These are phyloP conservation scores for Neoboletus subvelutipes DNA, from an alignment of 768 basidiomycete genomes.

Conservation along the genomic window DNA sequence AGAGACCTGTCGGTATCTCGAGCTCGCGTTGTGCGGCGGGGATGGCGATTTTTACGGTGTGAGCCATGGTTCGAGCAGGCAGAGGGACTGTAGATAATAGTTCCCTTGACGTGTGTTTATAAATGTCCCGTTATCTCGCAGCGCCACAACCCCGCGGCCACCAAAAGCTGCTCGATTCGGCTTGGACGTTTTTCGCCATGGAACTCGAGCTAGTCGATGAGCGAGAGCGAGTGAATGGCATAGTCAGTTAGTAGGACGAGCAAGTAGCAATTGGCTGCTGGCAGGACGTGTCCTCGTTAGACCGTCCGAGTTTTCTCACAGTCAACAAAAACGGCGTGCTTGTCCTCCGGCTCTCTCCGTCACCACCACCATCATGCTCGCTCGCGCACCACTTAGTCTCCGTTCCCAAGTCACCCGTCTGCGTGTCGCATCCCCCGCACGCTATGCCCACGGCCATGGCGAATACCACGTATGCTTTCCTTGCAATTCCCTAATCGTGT, in stretches of 20 bases:
- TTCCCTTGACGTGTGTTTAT: conserved; percentile 11
- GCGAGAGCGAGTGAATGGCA: background rate
- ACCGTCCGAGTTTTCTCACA: conserved; percentile 19
- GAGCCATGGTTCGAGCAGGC: conserved; percentile 43
- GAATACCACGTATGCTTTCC: conserved; percentile 48
- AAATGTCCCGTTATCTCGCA: conserved; percentile 6
- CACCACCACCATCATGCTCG: conserved; percentile 36
- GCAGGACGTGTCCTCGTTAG: background rate
- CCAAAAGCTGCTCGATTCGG: background rate
- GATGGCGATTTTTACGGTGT: conserved; percentile 40
- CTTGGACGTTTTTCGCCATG: background rate
- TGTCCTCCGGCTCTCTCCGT: conserved; percentile 16
- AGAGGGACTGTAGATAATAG: too few species aligned
- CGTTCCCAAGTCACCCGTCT: conserved; percentile 40
- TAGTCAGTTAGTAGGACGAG: background rate
- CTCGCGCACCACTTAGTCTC: conserved; percentile 41
- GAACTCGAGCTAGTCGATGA: background rate
- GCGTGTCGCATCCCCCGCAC: conserved; percentile 31
- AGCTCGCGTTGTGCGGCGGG: conserved; percentile 49
- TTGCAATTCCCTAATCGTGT: background rate
- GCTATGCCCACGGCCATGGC: conserved; percentile 49
- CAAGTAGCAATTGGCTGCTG: background rate
- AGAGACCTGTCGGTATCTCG: conserved; percentile 76
- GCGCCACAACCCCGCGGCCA: conserved; percentile 11
- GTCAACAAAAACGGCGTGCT: background rate